Conservation (phyloP, 441 rosid genomes). For the Omphalea diandra region DNA sequence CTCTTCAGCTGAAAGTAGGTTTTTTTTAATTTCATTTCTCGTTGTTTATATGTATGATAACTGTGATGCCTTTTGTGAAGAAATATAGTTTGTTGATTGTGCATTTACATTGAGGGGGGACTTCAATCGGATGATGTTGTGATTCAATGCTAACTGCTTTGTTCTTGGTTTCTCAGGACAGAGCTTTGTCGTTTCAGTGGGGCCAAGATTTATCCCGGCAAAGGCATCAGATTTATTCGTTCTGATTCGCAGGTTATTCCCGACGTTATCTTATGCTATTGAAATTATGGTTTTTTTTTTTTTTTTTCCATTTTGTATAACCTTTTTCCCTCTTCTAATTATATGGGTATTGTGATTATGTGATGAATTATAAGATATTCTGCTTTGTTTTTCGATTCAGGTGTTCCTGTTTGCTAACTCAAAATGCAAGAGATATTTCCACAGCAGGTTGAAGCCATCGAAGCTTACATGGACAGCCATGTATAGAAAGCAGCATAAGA, state of each 20-base stretch:
- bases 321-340: not conserved
- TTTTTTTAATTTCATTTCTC: not conserved
- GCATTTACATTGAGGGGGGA: not conserved
- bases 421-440: slow-evolving; percentile 87
- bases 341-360: not conserved
- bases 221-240: slow-evolving; percentile 75
- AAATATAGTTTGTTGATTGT: not conserved
- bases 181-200: slow-evolving; percentile 93
- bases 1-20: not conserved
- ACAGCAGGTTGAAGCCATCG: slow-evolving; percentile 84
- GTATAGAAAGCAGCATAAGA: slow-evolving; percentile 90
- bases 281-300: too few relatives aligned
- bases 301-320: not conserved
- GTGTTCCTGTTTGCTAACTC: slow-evolving; percentile 85
- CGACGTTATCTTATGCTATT: too few relatives aligned
- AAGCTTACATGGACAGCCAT: slow-evolving; percentile 93
- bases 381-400: slow-evolving; percentile 25
- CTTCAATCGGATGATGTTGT: not conserved
- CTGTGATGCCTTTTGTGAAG: not conserved
- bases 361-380: not conserved
- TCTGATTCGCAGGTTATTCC: slow-evolving; percentile 72
- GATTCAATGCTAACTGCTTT: not conserved
- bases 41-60: not conserved
- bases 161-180: slow-evolving; percentile 44
- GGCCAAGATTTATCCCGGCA: slow-evolving; percentile 81